phyloP scores from a whole-genome alignment of 2,329 filamentous ascomycete genomes.

The Epichloe scottii region DNA sequence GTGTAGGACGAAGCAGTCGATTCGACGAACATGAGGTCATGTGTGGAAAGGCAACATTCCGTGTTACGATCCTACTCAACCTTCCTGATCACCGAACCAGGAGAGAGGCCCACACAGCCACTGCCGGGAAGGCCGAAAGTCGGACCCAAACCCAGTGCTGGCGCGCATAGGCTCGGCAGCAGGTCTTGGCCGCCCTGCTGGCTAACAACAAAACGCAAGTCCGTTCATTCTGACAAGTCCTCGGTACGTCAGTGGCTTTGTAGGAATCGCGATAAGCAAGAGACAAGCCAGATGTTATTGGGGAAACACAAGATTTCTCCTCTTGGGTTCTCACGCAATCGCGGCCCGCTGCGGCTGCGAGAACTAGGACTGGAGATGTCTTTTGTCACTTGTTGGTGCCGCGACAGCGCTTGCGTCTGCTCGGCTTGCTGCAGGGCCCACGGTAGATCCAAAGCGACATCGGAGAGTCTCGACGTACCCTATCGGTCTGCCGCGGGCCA shows the following conservation, averaged over 20 bases:
- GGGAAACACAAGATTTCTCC: too few relatives aligned
- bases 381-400: constrained; percentile 1
- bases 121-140: constrained; percentile 2
- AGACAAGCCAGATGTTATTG: neutral
- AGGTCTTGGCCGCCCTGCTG: neutral
- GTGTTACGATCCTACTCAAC: too few relatives aligned
- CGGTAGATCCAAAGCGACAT: constrained; percentile 24
- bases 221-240: neutral
- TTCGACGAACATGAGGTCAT: too few relatives aligned
- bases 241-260: neutral
- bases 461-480: constrained; percentile 61
- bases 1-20: too few relatives aligned
- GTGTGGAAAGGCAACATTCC: too few relatives aligned
- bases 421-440: constrained; percentile 9
- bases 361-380: neutral
- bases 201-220: neutral
- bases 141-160: neutral
- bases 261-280: neutral
- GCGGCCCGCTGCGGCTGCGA: neutral
- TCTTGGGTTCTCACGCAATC: neutral
- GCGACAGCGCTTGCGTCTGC: constrained; percentile 4
- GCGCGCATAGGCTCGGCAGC: constrained; percentile 4
- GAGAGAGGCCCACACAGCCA: neutral
- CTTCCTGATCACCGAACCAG: neutral
- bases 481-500: constrained; percentile 57